phyloP scores from a whole-genome alignment of 2,329 filamentous ascomycete genomes.

The Cytospora chrysosperma region DNA sequence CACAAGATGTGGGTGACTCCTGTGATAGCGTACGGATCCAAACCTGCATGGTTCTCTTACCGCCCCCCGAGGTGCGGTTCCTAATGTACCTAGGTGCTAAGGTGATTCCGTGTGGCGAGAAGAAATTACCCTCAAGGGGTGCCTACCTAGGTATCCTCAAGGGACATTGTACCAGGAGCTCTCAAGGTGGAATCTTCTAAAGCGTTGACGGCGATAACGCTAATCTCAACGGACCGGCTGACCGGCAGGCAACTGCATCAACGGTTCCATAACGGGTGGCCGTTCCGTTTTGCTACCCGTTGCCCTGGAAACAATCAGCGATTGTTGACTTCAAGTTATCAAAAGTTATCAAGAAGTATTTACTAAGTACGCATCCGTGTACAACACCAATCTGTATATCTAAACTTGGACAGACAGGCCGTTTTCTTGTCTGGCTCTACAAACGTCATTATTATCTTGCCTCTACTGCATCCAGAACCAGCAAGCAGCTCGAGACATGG shows the following conservation, averaged over 20 bases:
- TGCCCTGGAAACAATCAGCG: slow-evolving; percentile 12
- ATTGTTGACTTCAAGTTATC: slow-evolving; percentile 11
- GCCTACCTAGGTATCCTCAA: no score
- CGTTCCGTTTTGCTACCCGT: not conserved
- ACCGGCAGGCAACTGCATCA: not conserved
- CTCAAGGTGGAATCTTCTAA: not conserved
- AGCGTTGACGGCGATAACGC: not conserved
- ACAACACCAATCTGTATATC: not conserved
- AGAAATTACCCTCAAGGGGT: not conserved
- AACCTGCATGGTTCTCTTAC: not conserved
- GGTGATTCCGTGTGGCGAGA: not conserved
- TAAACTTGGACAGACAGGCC: not conserved
- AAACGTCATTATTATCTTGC: not conserved
- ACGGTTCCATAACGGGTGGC: not conserved
- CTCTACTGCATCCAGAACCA: not conserved
- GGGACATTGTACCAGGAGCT: no score
- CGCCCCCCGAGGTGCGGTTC: not conserved
- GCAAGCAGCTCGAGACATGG: not conserved
- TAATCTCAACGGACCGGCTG: not conserved
- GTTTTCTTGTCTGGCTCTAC: not conserved
- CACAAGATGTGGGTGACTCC: not conserved
- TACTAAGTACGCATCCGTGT: no score
- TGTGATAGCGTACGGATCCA: not conserved
- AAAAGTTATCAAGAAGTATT: no score
- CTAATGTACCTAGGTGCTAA: no score